phyloP scores from a whole-genome alignment of 148 eudicot species.

The Vaccinium macrocarpon region DNA sequence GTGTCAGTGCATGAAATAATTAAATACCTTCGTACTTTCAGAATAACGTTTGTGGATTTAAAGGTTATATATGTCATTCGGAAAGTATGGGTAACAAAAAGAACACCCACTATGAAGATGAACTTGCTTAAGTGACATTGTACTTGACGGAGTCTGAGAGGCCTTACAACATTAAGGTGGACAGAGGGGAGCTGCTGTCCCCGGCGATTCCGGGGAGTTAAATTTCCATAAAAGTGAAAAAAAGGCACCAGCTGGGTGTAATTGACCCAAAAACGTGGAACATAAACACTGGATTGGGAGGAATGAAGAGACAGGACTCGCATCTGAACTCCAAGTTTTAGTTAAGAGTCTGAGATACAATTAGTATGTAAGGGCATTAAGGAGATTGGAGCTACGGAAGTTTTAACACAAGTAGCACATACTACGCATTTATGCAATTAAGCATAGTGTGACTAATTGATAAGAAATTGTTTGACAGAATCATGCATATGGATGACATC shows the following conservation, averaged over 20 bases:
- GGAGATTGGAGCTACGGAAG: not conserved
- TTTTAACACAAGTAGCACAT: not conserved
- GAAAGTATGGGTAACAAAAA: not conserved
- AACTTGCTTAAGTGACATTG: not conserved
- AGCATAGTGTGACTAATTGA: not conserved
- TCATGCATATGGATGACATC: not conserved
- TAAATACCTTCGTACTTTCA: not conserved
- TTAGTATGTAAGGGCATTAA: not conserved
- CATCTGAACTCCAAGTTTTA: not conserved
- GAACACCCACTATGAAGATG: not conserved
- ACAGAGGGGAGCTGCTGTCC: too few relatives aligned
- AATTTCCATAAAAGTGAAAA: not conserved
- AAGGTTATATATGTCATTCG: not conserved
- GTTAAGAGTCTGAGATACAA: not conserved
- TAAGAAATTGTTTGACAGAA: not conserved
- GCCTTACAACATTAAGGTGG: not conserved
- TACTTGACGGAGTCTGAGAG: not conserved
- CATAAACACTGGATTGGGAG: not conserved
- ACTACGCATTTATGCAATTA: not conserved
- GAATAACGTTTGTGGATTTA: not conserved
- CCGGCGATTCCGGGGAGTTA: too few relatives aligned
- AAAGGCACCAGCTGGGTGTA: not conserved
- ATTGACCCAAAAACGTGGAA: not conserved
- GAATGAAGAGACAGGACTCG: conserved; percentile 1
- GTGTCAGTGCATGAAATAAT: not conserved